Evolutionary conservation across 768 basidiomycete genomes (phyloP), one percentile per base, ranked within the genome.

Genomic region (Dentipellis fragilis): DNA sequence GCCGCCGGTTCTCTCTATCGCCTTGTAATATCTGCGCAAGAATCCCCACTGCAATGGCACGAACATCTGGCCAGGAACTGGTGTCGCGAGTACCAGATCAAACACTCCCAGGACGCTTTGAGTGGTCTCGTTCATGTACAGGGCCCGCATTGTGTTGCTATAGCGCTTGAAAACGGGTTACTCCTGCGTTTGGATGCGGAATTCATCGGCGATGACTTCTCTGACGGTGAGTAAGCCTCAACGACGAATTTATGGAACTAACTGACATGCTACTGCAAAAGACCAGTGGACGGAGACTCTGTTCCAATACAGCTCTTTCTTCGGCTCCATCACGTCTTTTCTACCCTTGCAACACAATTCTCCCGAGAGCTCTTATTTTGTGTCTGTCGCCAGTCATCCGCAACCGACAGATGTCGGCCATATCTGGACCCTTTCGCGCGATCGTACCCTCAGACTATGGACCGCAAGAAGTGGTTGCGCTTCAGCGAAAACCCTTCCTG

Each of bases 361-460:
- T 35, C 66, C 77, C 35, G 70, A 75, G 51, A 75, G 77, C 6
- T 72, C 80, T 17, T 81, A 86, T 57, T 82, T 89, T 50, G 73
- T 93, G 49, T 81, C 87, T 46, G 73, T 90, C 40, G 80, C 88
- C 6, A 83, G 82, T 46, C 78, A 84, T 67, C 80, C 86, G 42
- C 86, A 83, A 70, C 87, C 87, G 16, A 86, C 85, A 12, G 87
- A 88, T 65, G 75, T 87, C 55, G 79, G 76, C 37, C 76, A 88
- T 62, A 72, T 86, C 19, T 95, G 90, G 81, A 85, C 92, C 1
- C 76, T 98, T 42, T 93, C 93, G 9, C 78, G 92, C 54, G 92
- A 96, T 72, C 79, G 87, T 54, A 85, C 84, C 36, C 74, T 98
- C 42, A 80, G 92, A 39, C 73, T 89, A 45, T 97, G 93, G 93